Evolutionary conservation across 108 stramenopile genomes (phyloP).

Genomic region (Nannochloropsis gaditana): DNA sequence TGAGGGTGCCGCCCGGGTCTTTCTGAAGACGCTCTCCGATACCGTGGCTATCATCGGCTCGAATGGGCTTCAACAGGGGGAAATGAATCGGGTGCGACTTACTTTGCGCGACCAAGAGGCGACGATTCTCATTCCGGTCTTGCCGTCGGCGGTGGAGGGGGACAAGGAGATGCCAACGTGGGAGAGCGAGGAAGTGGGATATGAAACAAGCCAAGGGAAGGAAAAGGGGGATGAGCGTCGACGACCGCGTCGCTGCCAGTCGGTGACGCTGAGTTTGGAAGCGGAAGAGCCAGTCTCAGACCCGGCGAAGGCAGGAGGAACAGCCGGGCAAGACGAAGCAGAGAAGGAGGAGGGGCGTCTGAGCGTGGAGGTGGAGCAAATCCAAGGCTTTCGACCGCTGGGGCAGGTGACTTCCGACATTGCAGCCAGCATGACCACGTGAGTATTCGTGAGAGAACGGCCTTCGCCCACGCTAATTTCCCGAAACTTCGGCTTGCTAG

Average conservation of each 20-base stretch:
- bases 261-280: neutral
- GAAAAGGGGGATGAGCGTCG: neutral
- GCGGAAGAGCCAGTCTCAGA: neutral
- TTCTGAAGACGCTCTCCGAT: neutral
- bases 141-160: neutral
- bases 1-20: neutral
- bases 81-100: slow-evolving; percentile 8
- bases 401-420: neutral
- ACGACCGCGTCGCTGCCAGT: neutral
- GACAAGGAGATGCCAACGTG: too few species aligned
- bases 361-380: slow-evolving; percentile 3
- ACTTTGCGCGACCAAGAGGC: neutral
- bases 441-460: neutral
- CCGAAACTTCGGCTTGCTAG: too few species aligned
- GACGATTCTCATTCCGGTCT: neutral
- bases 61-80: neutral
- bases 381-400: neutral
- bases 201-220: neutral
- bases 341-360: neutral
- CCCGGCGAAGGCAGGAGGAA: neutral
- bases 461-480: too few species aligned
- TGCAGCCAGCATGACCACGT: neutral
- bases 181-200: neutral
- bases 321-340: neutral
- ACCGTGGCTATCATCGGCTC: neutral